Conservation (phyloP, 805 yeast genomes). For the Nakazawaea ishiwadae region DNA sequence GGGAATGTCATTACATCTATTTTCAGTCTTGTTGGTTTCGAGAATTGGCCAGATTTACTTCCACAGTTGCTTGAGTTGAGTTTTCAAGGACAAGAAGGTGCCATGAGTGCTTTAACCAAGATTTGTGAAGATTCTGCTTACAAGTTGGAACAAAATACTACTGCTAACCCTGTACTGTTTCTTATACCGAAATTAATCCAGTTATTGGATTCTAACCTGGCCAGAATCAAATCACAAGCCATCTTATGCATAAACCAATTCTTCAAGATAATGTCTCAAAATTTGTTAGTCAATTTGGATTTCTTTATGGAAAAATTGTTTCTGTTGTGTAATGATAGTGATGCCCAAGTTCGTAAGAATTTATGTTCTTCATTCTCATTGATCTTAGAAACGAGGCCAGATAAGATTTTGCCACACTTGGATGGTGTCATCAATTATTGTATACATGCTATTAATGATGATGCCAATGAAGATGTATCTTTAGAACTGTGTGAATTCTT, state of each 20-base stretch:
- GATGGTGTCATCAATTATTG: slow-evolving; percentile 84
- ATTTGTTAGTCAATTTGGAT: slow-evolving; percentile 61
- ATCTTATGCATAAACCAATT: slow-evolving; percentile 75
- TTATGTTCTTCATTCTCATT: slow-evolving; percentile 73
- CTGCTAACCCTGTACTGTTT: slow-evolving; percentile 61
- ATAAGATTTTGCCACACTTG: slow-evolving; percentile 72
- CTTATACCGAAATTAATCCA: slow-evolving; percentile 63
- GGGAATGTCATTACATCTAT: slow-evolving; percentile 87
- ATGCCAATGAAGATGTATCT: slow-evolving; percentile 64
- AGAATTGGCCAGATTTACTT: slow-evolving; percentile 71
- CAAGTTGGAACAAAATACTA: slow-evolving; percentile 61
- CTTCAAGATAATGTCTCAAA: slow-evolving; percentile 63
- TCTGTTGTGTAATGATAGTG: slow-evolving; percentile 57
- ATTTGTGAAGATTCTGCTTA: slow-evolving; percentile 85
- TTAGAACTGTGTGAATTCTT: slow-evolving; percentile 92
- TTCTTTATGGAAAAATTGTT: slow-evolving; percentile 62
- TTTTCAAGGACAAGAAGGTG: slow-evolving; percentile 56
- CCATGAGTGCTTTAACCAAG: slow-evolving; percentile 76
- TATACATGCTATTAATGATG: slow-evolving; percentile 66
- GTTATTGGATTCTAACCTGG: slow-evolving; percentile 35
- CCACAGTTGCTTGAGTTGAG: slow-evolving; percentile 59
- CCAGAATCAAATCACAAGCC: slow-evolving; percentile 55
- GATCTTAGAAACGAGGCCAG: slow-evolving; percentile 74
- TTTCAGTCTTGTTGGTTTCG: slow-evolving; percentile 60
- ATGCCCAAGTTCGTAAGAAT: slow-evolving; percentile 59